A percentile compares a stretch with the other conserved stretches of the same genome.
Conservation (phyloP, 257 asterid genomes). For the Apocynum venetum region DNA sequence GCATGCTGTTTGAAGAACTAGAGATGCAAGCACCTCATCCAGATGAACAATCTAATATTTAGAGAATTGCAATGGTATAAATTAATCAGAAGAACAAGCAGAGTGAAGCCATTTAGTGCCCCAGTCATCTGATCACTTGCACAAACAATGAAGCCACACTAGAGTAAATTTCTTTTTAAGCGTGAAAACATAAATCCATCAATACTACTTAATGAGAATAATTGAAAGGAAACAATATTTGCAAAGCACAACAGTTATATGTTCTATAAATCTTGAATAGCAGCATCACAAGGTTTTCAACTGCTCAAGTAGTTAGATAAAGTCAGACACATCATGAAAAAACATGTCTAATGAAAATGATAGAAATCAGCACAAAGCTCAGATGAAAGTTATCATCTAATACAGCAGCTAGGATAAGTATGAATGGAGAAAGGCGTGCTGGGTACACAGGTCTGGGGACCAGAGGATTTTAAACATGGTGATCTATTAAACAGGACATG, state of each 20-base stretch:
- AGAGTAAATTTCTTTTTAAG: not conserved
- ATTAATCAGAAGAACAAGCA: not conserved
- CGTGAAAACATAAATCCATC: not conserved
- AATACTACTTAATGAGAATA: not conserved
- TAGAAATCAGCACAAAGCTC: slow-evolving; percentile 40
- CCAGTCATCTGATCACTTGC: not conserved
- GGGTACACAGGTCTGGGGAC: slow-evolving; percentile 68
- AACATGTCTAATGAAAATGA: slow-evolving; percentile 20
- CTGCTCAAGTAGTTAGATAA: not conserved
- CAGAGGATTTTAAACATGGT: slow-evolving; percentile 55
- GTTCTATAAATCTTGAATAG: not conserved
- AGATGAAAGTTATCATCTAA: slow-evolving; percentile 34
- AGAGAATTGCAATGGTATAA: slow-evolving; percentile 1
- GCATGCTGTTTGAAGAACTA: not conserved
- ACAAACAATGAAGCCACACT: not conserved
- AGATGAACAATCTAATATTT: slow-evolving; percentile 9
- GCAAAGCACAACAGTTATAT: not conserved
- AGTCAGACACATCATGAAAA: slow-evolving; percentile 7
- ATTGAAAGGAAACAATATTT: not conserved
- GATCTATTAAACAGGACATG: slow-evolving; percentile 56
- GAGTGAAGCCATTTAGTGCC: no score
- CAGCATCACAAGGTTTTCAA: not conserved
- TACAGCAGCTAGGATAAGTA: slow-evolving; percentile 44
- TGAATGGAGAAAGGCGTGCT: slow-evolving; percentile 47
- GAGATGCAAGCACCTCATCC: slow-evolving; percentile 3